Percentiles rank a stretch among this genome's conserved stretches.
Conservation (phyloP, 257 asterid species). For the Petunia secreta region DNA sequence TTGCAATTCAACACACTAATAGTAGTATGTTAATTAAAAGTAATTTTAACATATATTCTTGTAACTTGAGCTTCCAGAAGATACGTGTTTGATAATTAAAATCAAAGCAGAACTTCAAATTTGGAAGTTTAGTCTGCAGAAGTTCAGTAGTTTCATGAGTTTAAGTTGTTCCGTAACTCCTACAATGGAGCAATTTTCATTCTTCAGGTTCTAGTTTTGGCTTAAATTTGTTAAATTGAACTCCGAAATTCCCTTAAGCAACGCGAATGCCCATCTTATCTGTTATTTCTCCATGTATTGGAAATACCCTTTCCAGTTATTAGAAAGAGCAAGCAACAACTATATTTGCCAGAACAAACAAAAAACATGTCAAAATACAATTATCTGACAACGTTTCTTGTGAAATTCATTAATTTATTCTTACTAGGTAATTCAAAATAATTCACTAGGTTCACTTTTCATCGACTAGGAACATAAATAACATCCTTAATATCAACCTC, state of each 20-base stretch:
- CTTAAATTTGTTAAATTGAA: constrained; percentile 1
- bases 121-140: constrained; percentile 11
- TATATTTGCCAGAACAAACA: not conserved
- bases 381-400: not conserved
- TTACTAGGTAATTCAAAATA: not conserved
- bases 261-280: not conserved
- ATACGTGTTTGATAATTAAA: not conserved
- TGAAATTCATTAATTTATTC: not conserved
- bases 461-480: not conserved
- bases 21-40: not conserved
- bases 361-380: not conserved
- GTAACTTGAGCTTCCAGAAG: not conserved
- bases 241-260: not conserved
- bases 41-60: not conserved
- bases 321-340: not conserved
- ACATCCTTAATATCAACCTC: not conserved
- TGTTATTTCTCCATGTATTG: not conserved
- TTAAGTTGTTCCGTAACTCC: not conserved
- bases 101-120: constrained; percentile 16
- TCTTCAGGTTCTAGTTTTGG: not conserved
- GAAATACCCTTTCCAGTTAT: not conserved
- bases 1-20: constrained; percentile 6
- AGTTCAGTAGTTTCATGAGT: not conserved
- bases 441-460: not conserved
- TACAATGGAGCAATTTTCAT: too few species aligned